These are phyloP conservation scores for Saksenaea vasiformis DNA, from an alignment of 371 early-diverging fungal species.

Conservation along the genomic window DNA sequence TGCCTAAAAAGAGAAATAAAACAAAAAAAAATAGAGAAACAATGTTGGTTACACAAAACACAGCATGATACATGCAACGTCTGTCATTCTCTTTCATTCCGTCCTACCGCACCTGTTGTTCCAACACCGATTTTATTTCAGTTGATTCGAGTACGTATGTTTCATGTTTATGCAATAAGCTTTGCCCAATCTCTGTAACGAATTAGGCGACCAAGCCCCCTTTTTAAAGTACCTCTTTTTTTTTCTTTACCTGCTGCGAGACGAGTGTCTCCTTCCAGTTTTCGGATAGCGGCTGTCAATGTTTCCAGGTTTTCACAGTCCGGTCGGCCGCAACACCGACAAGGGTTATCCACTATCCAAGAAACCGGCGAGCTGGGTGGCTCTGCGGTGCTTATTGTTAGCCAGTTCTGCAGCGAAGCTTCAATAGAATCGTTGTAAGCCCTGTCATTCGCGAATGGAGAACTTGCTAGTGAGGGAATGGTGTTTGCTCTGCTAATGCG, in stretches of 20 bases:
- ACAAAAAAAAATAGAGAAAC: constrained; percentile 6
- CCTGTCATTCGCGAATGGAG: not conserved
- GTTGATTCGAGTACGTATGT: constrained; percentile 33
- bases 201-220: not conserved
- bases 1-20: constrained; percentile 18
- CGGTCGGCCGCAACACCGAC: constrained; percentile 30
- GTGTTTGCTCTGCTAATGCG: constrained; percentile 1
- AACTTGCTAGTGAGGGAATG: constrained; percentile 2
- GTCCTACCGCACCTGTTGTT: constrained; percentile 20
- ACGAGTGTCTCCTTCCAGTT: constrained; percentile 39
- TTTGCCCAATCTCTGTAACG: constrained; percentile 39
- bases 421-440: constrained; percentile 17
- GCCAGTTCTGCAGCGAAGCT: constrained; percentile 46
- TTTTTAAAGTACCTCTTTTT: not conserved
- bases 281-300: constrained; percentile 28
- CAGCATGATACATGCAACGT: constrained; percentile 8
- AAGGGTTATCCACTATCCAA: constrained; percentile 23
- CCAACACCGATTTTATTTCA: constrained; percentile 25
- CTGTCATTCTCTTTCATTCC: constrained; percentile 2
- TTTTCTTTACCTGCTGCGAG: constrained; percentile 40
- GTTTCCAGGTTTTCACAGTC: constrained; percentile 29
- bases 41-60: constrained; percentile 22
- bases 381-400: constrained; percentile 27
- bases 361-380: constrained; percentile 12
- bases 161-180: constrained; percentile 41